Evolutionary conservation across 2,329 filamentous ascomycete species (phyloP), one percentile per base, ranked within the genome.

Genomic region (Colletotrichum orchidophilum): DNA sequence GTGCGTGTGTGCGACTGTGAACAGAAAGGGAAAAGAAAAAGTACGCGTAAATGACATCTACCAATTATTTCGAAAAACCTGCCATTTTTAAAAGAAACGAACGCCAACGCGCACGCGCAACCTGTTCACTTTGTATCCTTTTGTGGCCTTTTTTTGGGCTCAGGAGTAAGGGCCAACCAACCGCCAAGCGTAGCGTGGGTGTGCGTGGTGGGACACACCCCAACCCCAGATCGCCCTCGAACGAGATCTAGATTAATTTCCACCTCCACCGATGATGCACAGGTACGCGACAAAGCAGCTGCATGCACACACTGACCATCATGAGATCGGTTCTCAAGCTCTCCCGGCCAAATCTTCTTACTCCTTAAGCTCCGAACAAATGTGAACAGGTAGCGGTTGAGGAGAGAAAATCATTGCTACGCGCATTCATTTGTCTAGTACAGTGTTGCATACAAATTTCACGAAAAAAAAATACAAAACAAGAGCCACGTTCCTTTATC

Each of bases 361-460:
- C 35, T 15, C 15, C 13, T 31, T n/a, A 52, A 13, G 24, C n/a
- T 11, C 29, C 27, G 42, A 27, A 15, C 58, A 26, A 9, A 12
- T 39, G 29, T 6, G 15, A 29, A 12, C 21, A 54, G 2, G 18
- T 15, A 31, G n/a, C 15, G 6, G 27, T 27, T 66, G 54, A 63
- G 39, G 24, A 53, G 18, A 9, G 5, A 27, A 21, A 27, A 1
- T 39, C 9, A 24, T 63, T 39, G 69, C 69, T 69, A 60, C 58
- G 59, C 53, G 59, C 64, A 42, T 69, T 71, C 69, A 69, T 71
- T 71, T 69, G 69, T 71, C 69, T 71, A 71, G 53, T 69, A 71
- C 69, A 69, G 58, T 24, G 46, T 71, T 59, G 64, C 58, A 71
- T 69, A 71, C 69, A 71, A 35, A 33, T 35, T 57, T 50, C 64